Conservation (phyloP, 2,329 filamentous ascomycete species). For the Thermoascus crustaceus region DNA sequence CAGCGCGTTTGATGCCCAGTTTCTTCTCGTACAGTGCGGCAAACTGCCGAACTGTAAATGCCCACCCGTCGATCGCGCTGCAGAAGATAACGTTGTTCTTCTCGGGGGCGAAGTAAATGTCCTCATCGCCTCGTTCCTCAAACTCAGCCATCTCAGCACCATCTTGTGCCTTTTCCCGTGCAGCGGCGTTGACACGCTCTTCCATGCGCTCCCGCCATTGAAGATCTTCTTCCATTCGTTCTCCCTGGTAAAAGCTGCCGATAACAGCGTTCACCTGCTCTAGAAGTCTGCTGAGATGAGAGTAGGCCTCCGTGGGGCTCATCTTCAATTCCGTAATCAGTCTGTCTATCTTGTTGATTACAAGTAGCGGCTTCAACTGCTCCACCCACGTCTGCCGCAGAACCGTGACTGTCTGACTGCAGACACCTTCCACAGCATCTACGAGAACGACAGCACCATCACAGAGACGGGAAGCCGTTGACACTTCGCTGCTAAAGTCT, state of each 20-base stretch:
- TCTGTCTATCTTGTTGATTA: slow-evolving; percentile 98
- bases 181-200: slow-evolving; percentile 66
- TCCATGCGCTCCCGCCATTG: slow-evolving; percentile 94
- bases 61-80: slow-evolving; percentile 98
- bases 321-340: slow-evolving; percentile 91
- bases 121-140: slow-evolving; percentile 88
- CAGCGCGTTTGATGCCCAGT: slow-evolving; percentile 79
- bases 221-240: slow-evolving; percentile 96
- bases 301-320: slow-evolving; percentile 81
- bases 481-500: slow-evolving; percentile 97
- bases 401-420: slow-evolving; percentile 96
- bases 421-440: slow-evolving; percentile 95
- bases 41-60: slow-evolving; percentile 92
- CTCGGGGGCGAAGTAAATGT: slow-evolving; percentile 95
- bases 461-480: slow-evolving; percentile 85
- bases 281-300: slow-evolving; percentile 77
- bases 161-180: slow-evolving; percentile 50
- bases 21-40: slow-evolving; percentile 93
- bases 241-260: slow-evolving; percentile 94
- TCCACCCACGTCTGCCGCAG: slow-evolving; percentile 91
- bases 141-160: slow-evolving; percentile 52
- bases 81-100: slow-evolving; percentile 99
- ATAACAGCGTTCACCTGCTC: slow-evolving; percentile 97
- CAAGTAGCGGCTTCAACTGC: slow-evolving; percentile 85
- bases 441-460: slow-evolving; percentile 92